Evolutionary conservation across 768 basidiomycete genomes (phyloP).

Genomic region (Boletus subcaerulescens): DNA sequence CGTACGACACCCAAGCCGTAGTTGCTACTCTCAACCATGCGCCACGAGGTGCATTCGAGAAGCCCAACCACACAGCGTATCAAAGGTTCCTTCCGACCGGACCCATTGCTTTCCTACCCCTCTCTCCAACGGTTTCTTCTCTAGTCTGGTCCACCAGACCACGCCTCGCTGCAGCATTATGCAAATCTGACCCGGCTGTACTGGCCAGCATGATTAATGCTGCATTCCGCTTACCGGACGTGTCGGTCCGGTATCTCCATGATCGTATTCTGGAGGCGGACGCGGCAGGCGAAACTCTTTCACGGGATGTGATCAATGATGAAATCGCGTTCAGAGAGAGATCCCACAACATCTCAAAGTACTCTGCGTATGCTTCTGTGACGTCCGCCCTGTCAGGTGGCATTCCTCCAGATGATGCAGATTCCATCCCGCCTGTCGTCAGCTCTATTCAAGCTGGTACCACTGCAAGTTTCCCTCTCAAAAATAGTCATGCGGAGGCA

Average conservation of each 20-base stretch:
- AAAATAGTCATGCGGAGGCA: conserved; percentile 79
- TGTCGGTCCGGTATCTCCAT: conserved; percentile 69
- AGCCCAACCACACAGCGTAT: conserved; percentile 77
- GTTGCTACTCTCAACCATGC: conserved; percentile 84
- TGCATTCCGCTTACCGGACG: conserved; percentile 79
- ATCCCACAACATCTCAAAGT: conserved; percentile 60
- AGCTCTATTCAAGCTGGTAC: conserved; percentile 66
- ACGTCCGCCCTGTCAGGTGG: conserved; percentile 37
- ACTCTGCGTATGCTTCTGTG: conserved; percentile 61
- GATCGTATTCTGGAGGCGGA: conserved; percentile 56
- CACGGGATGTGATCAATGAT: conserved; percentile 46
- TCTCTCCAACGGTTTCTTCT: conserved; percentile 74
- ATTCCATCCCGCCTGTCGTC: conserved; percentile 72
- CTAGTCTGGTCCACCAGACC: conserved; percentile 95
- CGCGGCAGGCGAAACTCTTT: conserved; percentile 42
- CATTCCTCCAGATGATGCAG: conserved; percentile 59
- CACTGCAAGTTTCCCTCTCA: conserved; percentile 86
- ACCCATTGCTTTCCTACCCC: conserved; percentile 91
- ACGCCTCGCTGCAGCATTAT: conserved; percentile 66
- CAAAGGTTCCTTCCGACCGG: conserved; percentile 95
- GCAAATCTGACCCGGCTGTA: conserved; percentile 58
- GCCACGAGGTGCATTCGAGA: conserved; percentile 58
- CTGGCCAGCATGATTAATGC: conserved; percentile 81
- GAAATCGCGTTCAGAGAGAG: conserved; percentile 74
- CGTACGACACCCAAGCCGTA: conserved; percentile 84